phyloP scores from a whole-genome alignment of 371 early-diverging fungal species.

The Capillidium rhysosporum region DNA sequence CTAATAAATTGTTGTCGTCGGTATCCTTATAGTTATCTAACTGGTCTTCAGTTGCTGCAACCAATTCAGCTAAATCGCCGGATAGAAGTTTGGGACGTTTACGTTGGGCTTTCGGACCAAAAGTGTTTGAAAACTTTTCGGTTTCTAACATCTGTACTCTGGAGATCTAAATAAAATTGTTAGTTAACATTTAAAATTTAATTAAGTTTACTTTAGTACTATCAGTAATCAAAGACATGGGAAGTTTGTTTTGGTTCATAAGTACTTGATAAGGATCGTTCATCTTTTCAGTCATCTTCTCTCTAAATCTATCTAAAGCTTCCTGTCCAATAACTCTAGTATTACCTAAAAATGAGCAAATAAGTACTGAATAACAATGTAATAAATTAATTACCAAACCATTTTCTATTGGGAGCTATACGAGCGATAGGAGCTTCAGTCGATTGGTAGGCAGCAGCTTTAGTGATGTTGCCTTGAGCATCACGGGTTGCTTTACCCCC shows the following conservation, averaged over 20 bases:
- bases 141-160: conserved; percentile 86
- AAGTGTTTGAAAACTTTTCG: conserved; percentile 75
- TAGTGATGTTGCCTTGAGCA: conserved; percentile 79
- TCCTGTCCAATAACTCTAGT: conserved; percentile 88
- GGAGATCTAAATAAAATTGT: conserved; percentile 44
- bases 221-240: conserved; percentile 83
- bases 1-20: conserved; percentile 50
- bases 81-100: conserved; percentile 74
- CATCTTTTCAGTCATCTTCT: conserved; percentile 69
- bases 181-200: conserved; percentile 16
- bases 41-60: conserved; percentile 31
- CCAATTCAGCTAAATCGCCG: conserved; percentile 68
- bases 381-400: conserved; percentile 72
- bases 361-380: background rate
- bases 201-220: conserved; percentile 35
- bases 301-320: conserved; percentile 73
- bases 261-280: conserved; percentile 96
- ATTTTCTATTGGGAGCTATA: conserved; percentile 87
- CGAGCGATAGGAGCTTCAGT: conserved; percentile 55
- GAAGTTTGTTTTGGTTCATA: conserved; percentile 88
- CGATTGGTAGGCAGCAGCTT: conserved; percentile 87
- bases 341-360: conserved; percentile 45
- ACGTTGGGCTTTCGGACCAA: conserved; percentile 85
- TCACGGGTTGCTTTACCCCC: conserved; percentile 79
- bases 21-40: conserved; percentile 45